Evolutionary conservation across 2,329 filamentous ascomycete genomes (phyloP).

Genomic region (Exophiala sp.): DNA sequence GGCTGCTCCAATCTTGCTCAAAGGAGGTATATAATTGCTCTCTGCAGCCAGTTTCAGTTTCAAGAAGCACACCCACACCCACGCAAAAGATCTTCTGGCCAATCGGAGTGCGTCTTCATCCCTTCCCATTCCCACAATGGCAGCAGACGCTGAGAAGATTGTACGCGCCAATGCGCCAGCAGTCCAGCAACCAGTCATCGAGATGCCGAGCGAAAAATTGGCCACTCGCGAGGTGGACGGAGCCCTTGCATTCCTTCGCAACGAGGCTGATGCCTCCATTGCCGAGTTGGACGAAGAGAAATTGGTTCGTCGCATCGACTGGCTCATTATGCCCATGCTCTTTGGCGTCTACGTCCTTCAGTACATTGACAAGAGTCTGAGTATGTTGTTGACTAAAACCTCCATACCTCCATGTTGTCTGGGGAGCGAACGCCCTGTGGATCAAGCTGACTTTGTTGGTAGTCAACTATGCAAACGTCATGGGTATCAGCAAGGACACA

Average conservation of each 20-base stretch:
- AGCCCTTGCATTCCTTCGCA: conserved; percentile 7
- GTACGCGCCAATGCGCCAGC: not conserved
- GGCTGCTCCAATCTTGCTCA: too few species aligned
- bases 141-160: conserved; percentile 5
- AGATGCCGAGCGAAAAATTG: conserved; percentile 3
- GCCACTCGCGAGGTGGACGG: conserved; percentile 5
- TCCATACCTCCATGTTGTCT: too few species aligned
- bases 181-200: not conserved
- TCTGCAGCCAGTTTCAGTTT: too few species aligned
- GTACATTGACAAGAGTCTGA: conserved; percentile 35
- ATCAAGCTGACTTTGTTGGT: too few species aligned
- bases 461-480: conserved; percentile 58
- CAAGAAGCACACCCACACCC: too few species aligned
- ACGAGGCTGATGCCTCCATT: conserved; percentile 8
- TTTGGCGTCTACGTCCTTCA: conserved; percentile 35
- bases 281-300: conserved; percentile 7
- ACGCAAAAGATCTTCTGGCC: too few species aligned
- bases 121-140: too few species aligned
- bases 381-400: too few species aligned
- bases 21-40: too few species aligned
- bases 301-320: conserved; percentile 33
- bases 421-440: not conserved
- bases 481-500: conserved; percentile 51
- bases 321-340: conserved; percentile 34
- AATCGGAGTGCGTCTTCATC: too few species aligned